Evolutionary conservation across 2,329 filamentous ascomycete species (phyloP).

Genomic region (Fusarium dimerum): DNA sequence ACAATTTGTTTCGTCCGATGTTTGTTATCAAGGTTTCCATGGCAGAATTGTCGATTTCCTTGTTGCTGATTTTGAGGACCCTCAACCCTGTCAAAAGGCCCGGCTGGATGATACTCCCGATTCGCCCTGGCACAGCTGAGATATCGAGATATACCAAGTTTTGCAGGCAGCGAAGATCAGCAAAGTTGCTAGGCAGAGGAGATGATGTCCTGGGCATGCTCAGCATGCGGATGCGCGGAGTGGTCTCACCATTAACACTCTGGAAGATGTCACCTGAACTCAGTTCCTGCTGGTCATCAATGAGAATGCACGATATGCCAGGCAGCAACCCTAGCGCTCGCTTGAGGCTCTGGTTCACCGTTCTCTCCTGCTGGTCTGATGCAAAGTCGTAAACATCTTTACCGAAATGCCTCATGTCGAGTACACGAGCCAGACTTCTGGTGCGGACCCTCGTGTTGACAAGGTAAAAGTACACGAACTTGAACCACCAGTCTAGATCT

Average conservation of each 20-base stretch:
- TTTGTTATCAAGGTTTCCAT: constrained; percentile 33
- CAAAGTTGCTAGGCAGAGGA: constrained; percentile 43
- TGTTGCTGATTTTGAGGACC: constrained; percentile 51
- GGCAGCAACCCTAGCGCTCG: constrained; percentile 43
- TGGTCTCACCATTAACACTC: constrained; percentile 1
- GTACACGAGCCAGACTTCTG: constrained; percentile 44
- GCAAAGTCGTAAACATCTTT: constrained; percentile 41
- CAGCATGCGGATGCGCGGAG: constrained; percentile 35
- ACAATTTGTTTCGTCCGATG: constrained; percentile 44
- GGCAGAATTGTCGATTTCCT: constrained; percentile 46
- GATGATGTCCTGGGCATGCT: constrained; percentile 45
- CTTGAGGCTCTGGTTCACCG: constrained; percentile 40
- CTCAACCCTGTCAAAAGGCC: constrained; percentile 47
- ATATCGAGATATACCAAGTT: constrained; percentile 54
- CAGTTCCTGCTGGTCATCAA: constrained; percentile 49
- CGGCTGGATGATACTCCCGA: constrained; percentile 37
- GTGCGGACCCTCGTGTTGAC: constrained; percentile 37
- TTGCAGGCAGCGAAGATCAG: constrained; percentile 35
- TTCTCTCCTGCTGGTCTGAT: constrained; percentile 29
- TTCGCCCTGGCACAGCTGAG: constrained; percentile 49
- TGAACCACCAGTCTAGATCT: constrained; percentile 53
- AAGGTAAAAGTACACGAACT: constrained; percentile 46
- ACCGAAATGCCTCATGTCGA: constrained; percentile 51
- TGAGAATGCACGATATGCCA: constrained; percentile 45
- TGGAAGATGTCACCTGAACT: constrained; percentile 41